Conservation (phyloP, 1,284 basidiomycete species). For the Sanghuangporus weigelae region DNA sequence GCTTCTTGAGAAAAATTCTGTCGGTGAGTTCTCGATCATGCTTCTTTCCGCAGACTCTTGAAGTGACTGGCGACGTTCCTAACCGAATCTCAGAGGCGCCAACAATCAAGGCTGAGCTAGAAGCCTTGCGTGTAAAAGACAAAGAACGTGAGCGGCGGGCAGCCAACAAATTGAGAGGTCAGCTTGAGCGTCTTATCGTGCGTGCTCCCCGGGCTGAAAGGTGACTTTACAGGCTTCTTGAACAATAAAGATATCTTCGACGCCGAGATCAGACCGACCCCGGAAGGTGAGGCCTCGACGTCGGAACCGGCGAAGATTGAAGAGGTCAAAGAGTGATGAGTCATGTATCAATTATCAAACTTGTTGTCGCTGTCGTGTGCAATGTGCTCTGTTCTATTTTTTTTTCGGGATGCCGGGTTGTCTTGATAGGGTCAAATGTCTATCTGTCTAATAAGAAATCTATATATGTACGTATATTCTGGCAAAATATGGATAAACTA, state of each 20-base stretch:
- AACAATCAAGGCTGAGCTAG: slow-evolving; percentile 54
- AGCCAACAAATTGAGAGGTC: slow-evolving; percentile 72
- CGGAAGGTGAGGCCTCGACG: neutral
- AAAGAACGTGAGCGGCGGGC: slow-evolving; percentile 58
- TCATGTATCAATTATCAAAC: neutral
- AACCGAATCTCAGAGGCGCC: slow-evolving; percentile 42
- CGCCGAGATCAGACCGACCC: neutral
- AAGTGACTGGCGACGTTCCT: neutral
- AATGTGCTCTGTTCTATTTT: neutral
- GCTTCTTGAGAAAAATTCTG: slow-evolving; percentile 53
- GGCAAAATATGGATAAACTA: too few relatives aligned
- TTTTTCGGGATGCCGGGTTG: neutral
- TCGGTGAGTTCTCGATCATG: slow-evolving; percentile 36
- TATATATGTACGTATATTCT: too few relatives aligned
- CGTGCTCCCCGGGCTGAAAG: neutral
- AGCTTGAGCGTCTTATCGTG: neutral
- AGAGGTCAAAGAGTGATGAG: neutral
- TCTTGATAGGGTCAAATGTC: neutral
- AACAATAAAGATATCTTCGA: slow-evolving; percentile 13
- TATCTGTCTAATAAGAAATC: neutral
- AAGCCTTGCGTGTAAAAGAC: slow-evolving; percentile 52
- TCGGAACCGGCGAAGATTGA: slow-evolving; percentile 6
- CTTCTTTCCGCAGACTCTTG: neutral
- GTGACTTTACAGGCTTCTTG: slow-evolving; percentile 10
- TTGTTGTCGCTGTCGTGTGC: neutral